Conservation (phyloP, 1,284 basidiomycete genomes). For the Polyporus tsugae region DNA sequence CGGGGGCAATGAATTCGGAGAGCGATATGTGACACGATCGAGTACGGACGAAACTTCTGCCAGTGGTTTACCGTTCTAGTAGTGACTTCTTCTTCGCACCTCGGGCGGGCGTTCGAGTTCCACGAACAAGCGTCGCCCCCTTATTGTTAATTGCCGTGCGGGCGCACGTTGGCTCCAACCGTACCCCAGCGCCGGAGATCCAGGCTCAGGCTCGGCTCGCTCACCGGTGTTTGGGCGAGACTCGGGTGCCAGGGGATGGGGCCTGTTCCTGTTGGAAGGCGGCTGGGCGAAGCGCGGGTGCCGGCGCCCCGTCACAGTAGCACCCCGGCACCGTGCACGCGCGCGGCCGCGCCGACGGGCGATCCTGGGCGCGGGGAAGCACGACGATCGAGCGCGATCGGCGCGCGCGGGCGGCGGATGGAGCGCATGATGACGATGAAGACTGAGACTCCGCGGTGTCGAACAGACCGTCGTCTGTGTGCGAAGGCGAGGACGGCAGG, state of each 20-base stretch:
- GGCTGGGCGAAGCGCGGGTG: constrained; percentile 31
- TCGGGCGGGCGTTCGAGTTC: not conserved
- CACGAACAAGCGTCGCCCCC: not conserved
- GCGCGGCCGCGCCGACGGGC: constrained; percentile 22
- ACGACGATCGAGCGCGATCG: constrained; percentile 1
- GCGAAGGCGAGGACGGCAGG: constrained; percentile 22
- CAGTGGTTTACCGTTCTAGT: no score
- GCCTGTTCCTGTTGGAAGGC: constrained; percentile 24
- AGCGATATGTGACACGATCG: not conserved
- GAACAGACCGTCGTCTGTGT: constrained; percentile 13
- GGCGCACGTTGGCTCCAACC: not conserved
- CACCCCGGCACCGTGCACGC: constrained; percentile 31
- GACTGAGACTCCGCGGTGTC: not conserved
- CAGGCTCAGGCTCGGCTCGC: constrained; percentile 6
- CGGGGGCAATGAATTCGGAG: not conserved
- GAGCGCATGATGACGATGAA: no score
- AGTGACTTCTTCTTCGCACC: no score
- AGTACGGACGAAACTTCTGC: not conserved
- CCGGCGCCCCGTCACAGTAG: constrained; percentile 25
- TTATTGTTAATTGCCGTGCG: not conserved
- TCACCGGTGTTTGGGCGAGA: constrained; percentile 19
- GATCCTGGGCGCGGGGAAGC: constrained; percentile 18
- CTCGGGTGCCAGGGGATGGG: not conserved
- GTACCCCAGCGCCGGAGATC: not conserved
- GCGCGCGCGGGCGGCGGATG: not conserved